phyloP scores from a whole-genome alignment of 371 early-diverging fungal species.

The Lichtheimia ramosa region DNA sequence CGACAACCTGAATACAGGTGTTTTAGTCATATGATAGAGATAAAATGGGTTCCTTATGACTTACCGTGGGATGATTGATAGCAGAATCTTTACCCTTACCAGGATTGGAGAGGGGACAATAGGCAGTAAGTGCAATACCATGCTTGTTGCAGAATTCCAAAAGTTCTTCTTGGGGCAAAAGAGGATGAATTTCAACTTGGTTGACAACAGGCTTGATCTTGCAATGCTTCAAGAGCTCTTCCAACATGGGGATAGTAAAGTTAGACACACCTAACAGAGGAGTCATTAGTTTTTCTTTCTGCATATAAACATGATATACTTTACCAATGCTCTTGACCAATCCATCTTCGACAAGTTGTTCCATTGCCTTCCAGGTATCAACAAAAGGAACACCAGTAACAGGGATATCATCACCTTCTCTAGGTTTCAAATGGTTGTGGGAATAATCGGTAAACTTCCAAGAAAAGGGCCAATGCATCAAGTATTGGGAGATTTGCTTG shows the following conservation, averaged over 20 bases:
- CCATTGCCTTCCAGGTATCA: constrained; percentile 82
- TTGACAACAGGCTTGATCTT: constrained; percentile 81
- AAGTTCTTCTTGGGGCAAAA: constrained; percentile 44
- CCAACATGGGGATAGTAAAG: constrained; percentile 65
- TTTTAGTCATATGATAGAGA: too few species aligned
- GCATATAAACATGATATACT: too few species aligned
- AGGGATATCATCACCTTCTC: constrained; percentile 25
- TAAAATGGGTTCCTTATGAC: background rate
- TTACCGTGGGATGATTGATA: constrained; percentile 24
- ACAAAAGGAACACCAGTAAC: constrained; percentile 48
- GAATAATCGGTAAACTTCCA: constrained; percentile 39
- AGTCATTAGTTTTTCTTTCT: background rate
- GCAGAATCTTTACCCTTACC: constrained; percentile 9
- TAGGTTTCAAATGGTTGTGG: constrained; percentile 15
- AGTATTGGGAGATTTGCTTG: constrained; percentile 88
- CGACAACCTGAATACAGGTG: constrained; percentile 8
- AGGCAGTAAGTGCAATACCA: constrained; percentile 44
- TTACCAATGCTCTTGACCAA: constrained; percentile 58
- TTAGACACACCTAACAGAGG: constrained; percentile 52
- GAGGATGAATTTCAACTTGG: constrained; percentile 74
- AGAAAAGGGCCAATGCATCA: constrained; percentile 63
- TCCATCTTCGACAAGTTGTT: constrained; percentile 60
- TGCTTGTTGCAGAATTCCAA: constrained; percentile 37
- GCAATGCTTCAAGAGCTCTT: constrained; percentile 64
- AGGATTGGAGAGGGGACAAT: constrained; percentile 47